Conservation (phyloP, 352 stramenopile genomes). For the Phytophthora gonapodyides region DNA sequence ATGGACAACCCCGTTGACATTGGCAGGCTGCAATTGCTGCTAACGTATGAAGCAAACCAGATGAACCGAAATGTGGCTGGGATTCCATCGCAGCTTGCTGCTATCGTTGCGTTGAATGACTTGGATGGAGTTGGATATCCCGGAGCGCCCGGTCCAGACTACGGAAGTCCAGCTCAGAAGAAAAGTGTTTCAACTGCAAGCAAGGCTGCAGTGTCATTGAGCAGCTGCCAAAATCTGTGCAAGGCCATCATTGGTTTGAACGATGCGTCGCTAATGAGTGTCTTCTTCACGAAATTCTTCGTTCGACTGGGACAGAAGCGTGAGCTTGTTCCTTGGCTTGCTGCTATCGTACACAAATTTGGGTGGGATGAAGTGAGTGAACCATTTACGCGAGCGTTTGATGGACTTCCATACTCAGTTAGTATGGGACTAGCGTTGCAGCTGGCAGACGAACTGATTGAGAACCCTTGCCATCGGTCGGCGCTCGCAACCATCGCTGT, state of each 20-base stretch:
- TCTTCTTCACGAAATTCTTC: conserved; percentile 15
- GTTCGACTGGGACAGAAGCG: conserved; percentile 3
- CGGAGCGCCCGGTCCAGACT: neutral
- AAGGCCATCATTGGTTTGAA: conserved; percentile 3
- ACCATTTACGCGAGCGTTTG: neutral
- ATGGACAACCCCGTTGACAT: conserved; percentile 12
- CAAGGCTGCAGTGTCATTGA: conserved; percentile 3
- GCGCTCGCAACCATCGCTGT: conserved; percentile 3
- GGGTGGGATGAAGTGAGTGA: conserved; percentile 2
- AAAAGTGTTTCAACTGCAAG: neutral
- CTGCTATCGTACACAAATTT: conserved; percentile 12
- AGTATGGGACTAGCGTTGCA: conserved; percentile 3
- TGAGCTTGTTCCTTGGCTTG: conserved; percentile 5
- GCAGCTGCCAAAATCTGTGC: conserved; percentile 8
- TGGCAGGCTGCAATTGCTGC: neutral
- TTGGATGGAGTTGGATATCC: neutral
- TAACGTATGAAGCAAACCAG: neutral
- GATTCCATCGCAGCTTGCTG: neutral
- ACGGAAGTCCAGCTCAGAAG: neutral
- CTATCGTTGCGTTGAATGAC: neutral
- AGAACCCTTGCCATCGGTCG: neutral
- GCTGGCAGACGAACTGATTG: neutral
- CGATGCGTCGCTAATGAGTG: conserved; percentile 4
- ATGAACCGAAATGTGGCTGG: neutral
- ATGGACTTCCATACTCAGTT: neutral